These are phyloP conservation scores for Saprolegnia diclina DNA, from an alignment of 352 stramenopile species.

Conservation along the genomic window DNA sequence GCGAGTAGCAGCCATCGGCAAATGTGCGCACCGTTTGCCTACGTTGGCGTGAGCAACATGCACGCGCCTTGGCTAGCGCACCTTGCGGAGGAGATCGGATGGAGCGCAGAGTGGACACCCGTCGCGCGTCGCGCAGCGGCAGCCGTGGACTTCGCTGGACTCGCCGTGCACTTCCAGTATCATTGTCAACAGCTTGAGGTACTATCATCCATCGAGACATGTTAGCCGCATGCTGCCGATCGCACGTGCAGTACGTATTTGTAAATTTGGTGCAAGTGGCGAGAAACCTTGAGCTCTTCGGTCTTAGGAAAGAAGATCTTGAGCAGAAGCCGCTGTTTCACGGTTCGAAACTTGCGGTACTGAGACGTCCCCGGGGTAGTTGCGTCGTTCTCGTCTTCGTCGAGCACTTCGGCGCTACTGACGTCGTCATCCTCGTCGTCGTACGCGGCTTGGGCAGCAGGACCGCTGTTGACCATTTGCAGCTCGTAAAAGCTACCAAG, in stretches of 20 bases:
- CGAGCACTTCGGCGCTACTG: background rate
- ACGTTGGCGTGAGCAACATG: background rate
- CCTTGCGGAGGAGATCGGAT: conserved; percentile 21
- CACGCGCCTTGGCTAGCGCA: background rate
- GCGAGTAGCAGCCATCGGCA: conserved; percentile 17
- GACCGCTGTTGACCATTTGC: conserved; percentile 22
- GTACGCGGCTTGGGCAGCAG: background rate
- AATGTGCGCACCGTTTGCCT: conserved; percentile 20
- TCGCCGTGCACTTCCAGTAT: conserved; percentile 12
- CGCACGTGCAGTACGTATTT: conserved; percentile 24
- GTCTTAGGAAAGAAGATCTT: conserved; percentile 26
- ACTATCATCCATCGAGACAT: conserved; percentile 2
- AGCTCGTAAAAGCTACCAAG: conserved; percentile 26
- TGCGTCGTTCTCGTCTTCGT: background rate
- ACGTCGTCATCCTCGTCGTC: background rate
- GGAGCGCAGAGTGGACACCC: conserved; percentile 12
- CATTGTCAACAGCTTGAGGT: conserved; percentile 1
- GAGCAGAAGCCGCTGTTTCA: conserved; percentile 9
- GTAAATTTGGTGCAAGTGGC: conserved; percentile 25
- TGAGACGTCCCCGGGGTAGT: background rate
- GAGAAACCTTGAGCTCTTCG: conserved; percentile 25
- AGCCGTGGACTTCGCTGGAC: conserved; percentile 10
- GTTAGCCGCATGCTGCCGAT: background rate
- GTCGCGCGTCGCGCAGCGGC: conserved; percentile 5
- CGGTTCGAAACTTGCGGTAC: conserved; percentile 15